These are phyloP conservation scores for Backusella macrospora DNA, from an alignment of 192 early-diverging fungal species.

Conservation along the genomic window DNA sequence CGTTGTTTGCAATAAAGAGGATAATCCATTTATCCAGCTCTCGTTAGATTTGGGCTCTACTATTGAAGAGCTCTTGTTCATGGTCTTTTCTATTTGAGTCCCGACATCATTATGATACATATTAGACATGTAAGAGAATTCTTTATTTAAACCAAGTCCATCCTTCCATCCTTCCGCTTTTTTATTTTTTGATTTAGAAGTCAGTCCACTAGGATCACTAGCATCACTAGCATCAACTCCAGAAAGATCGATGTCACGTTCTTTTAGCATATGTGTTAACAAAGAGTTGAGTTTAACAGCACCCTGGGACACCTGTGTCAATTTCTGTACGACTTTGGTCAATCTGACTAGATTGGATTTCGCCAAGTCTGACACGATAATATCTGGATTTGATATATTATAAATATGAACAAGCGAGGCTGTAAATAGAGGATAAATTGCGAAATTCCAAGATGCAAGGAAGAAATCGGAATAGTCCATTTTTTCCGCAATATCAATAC, in stretches of 20 bases:
- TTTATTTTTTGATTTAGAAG: neutral
- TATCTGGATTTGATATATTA: constrained; percentile 26
- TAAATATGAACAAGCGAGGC: constrained; percentile 35
- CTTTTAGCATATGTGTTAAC: neutral
- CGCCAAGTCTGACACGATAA: constrained; percentile 23
- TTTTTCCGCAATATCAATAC: constrained; percentile 33
- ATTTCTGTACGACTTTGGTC: constrained; percentile 14
- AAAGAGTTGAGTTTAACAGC: constrained; percentile 13
- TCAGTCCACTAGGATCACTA: neutral
- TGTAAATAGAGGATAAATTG: constrained; percentile 36
- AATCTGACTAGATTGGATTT: constrained; percentile 26
- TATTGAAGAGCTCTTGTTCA: neutral
- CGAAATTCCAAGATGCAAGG: constrained; percentile 38
- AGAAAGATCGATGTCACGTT: neutral
- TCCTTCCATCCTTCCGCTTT: neutral
- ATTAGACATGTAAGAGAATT: neutral
- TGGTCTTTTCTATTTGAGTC: neutral
- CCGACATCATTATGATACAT: neutral
- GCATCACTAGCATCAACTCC: no score
- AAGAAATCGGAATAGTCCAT: constrained; percentile 39
- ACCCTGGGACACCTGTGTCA: constrained; percentile 9
- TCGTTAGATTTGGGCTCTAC: neutral
- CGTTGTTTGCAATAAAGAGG: constrained; percentile 11
- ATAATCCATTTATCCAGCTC: constrained; percentile 33
- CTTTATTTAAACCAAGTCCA: neutral